phyloP scores from a whole-genome alignment of 352 stramenopile genomes.

The Plasmopara halstedii region DNA sequence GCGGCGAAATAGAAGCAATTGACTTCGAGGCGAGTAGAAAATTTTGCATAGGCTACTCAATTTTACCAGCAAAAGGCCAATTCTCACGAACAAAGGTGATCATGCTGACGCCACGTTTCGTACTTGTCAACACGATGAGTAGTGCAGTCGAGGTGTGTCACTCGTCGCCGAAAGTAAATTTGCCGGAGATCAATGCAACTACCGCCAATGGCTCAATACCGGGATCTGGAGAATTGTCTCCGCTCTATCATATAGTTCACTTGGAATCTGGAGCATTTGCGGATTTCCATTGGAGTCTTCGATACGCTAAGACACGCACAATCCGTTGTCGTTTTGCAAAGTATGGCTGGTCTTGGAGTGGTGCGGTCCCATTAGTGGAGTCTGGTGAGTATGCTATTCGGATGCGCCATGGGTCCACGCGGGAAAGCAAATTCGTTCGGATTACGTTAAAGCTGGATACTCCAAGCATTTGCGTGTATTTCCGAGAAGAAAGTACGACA shows the following conservation, averaged over 20 bases:
- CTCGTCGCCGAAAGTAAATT: slow-evolving; percentile 55
- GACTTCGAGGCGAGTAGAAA: slow-evolving; percentile 53
- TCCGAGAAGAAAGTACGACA: slow-evolving; percentile 69
- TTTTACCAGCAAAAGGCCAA: slow-evolving; percentile 56
- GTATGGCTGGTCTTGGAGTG: slow-evolving; percentile 79
- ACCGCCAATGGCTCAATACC: slow-evolving; percentile 29
- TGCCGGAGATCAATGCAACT: slow-evolving; percentile 34
- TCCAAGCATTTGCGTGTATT: slow-evolving; percentile 74
- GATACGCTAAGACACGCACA: slow-evolving; percentile 57
- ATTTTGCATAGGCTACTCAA: slow-evolving; percentile 79
- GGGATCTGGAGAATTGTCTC: slow-evolving; percentile 46
- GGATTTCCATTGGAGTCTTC: slow-evolving; percentile 81
- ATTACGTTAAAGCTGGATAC: slow-evolving; percentile 73
- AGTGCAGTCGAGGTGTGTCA: slow-evolving; percentile 71
- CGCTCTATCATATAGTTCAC: slow-evolving; percentile 58
- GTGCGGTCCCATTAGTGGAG: slow-evolving; percentile 62
- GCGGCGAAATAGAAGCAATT: slow-evolving; percentile 63
- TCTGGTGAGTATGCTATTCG: slow-evolving; percentile 76
- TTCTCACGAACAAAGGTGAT: slow-evolving; percentile 86
- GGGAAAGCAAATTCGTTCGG: slow-evolving; percentile 69
- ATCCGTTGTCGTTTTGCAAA: slow-evolving; percentile 73
- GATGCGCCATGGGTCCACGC: slow-evolving; percentile 75
- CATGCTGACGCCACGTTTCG: slow-evolving; percentile 78
- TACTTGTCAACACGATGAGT: slow-evolving; percentile 76
- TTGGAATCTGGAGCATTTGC: slow-evolving; percentile 65